Conservation (phyloP, 164 flowering plant species). For the Cinnamomum chago region DNA sequence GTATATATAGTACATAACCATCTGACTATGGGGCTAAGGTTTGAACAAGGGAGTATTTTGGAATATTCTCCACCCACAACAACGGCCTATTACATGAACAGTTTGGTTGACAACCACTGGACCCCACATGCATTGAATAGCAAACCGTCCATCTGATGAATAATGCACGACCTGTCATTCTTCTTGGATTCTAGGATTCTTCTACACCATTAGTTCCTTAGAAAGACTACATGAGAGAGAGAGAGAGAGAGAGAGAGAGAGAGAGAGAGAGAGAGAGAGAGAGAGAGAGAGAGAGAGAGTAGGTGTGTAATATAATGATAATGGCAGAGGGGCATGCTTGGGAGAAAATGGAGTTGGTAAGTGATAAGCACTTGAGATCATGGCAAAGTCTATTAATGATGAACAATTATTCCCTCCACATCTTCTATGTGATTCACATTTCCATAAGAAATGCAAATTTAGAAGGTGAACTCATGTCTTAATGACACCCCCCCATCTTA, state of each 20-base stretch:
- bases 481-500: background rate
- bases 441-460: background rate
- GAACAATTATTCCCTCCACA: conserved; percentile 24
- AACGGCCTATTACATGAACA: background rate
- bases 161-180: no score
- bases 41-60: background rate
- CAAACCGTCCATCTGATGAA: no score
- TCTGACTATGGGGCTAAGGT: no score
- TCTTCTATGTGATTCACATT: conserved; percentile 1
- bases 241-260: background rate
- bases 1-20: no score
- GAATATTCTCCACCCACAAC: background rate
- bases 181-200: no score
- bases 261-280: background rate
- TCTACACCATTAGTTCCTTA: no score
- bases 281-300: background rate
- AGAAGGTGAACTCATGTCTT: background rate
- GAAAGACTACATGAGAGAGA: no score
- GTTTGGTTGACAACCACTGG: no score
- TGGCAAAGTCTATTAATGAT: conserved; percentile 24
- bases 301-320: background rate
- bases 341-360: background rate
- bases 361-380: conserved; percentile 8
- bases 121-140: no score
- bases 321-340: background rate